Base-by-base conservation (phyloP, 1,139 yeast genomes). In the Hemisphaericaspora xylanilytica region DNA sequence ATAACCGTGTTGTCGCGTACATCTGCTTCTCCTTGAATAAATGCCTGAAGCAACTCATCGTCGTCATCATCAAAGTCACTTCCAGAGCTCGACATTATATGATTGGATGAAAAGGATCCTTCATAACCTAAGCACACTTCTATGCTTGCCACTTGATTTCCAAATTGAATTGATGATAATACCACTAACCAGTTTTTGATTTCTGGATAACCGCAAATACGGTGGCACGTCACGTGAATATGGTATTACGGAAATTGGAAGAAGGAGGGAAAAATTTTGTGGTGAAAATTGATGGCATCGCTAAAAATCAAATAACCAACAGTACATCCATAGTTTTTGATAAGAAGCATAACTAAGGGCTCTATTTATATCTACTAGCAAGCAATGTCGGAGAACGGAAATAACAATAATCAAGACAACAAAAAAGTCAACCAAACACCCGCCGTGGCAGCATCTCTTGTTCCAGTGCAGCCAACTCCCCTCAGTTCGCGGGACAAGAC, bases 381-480 rank as follows among this genome's bases (percentile, higher is more conserved):
- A n/a, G 8, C 32, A 29, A n/a, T 29, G 32, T 29, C 32, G n/a
- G 32, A 28, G 18, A 28, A 20, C 28, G 29, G 22, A 33, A 20
- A 32, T 18, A 35, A 33, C 31, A 22, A 33, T 11, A n/a, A 14
- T 26, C 26, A 40, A 29, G 21, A 36, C 12, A 33, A 33, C 15
- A 32, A 32, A 20, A 14, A 15, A 22, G 9, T 37, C n/a, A 43
- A 55, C 69, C 35, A 65, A 40, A 37, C 60, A 15, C 51, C 65
- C n/a, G 49, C 71, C 60, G 56, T 88, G 70, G 59, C 78, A 48
- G 89, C 87, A 2, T 80, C 88, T 8, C 69, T 87, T 40, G 90
- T 86, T 21, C 97, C 96, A 16, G 81, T 78, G 38, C 90, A 87
- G 49, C 97, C 97, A 28, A 69, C 80, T 31, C 79, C 86, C n/a